phyloP scores from a whole-genome alignment of 2,329 filamentous ascomycete species.

The Aspergillus felis region DNA sequence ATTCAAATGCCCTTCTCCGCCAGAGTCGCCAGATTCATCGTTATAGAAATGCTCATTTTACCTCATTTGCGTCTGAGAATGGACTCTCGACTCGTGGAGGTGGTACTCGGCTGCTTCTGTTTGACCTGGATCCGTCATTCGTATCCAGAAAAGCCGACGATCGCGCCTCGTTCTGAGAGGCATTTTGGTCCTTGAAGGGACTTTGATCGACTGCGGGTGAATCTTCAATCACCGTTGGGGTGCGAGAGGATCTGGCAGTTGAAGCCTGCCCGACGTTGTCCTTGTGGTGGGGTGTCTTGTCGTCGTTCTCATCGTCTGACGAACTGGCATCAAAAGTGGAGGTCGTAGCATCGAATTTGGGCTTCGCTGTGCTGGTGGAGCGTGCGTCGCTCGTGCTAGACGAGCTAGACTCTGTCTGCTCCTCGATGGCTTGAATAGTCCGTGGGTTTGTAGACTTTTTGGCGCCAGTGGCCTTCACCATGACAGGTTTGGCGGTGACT shows the following conservation, averaged over 20 bases:
- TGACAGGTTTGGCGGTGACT: conserved; percentile 43
- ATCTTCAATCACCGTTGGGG: conserved; percentile 28
- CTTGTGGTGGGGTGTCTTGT: conserved; percentile 8
- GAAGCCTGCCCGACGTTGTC: conserved; percentile 13
- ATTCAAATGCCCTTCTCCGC: not conserved
- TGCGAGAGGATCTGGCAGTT: conserved; percentile 20
- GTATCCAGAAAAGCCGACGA: conserved; percentile 15
- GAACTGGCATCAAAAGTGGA: conserved; percentile 33
- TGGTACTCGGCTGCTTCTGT: conserved; percentile 27
- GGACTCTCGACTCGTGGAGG: conserved; percentile 36
- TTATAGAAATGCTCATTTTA: conserved; percentile 26
- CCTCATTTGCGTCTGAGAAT: conserved; percentile 44
- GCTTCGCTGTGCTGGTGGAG: conserved; percentile 12
- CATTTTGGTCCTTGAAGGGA: conserved; percentile 27
- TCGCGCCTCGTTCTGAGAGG: conserved; percentile 16
- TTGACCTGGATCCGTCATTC: conserved; percentile 24
- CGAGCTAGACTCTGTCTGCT: conserved; percentile 11
- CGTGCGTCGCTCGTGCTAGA: conserved; percentile 13
- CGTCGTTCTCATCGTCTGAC: conserved; percentile 28
- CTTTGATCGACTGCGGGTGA: conserved; percentile 22
- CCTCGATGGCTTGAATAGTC: conserved; percentile 17
- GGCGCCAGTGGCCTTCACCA: conserved; percentile 37
- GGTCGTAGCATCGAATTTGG: conserved; percentile 14
- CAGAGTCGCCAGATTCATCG: conserved; percentile 1
- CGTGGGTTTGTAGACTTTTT: conserved; percentile 23